These are phyloP conservation scores for Corniculantispora saksenae DNA, from an alignment of 2,329 filamentous ascomycete species.

Conservation along the genomic window DNA sequence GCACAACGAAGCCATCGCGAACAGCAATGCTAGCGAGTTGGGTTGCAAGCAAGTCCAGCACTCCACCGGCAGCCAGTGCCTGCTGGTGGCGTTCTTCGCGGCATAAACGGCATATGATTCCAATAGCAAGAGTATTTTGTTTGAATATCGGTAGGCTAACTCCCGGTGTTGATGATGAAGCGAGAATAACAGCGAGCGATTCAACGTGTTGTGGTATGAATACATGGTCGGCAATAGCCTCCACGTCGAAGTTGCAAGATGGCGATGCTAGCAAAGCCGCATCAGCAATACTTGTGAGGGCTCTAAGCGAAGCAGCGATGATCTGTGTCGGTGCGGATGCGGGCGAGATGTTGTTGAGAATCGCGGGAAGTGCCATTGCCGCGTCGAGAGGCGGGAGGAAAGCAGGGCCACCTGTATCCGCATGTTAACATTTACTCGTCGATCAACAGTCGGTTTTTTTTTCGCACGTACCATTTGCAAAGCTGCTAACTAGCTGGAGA, in stretches of 20 bases:
- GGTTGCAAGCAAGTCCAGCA: conserved; percentile 76
- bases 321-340: conserved; percentile 64
- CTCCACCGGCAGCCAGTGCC: conserved; percentile 68
- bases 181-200: conserved; percentile 65
- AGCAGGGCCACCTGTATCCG: conserved; percentile 67
- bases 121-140: conserved; percentile 62
- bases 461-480: conserved; percentile 70
- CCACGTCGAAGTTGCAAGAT: conserved; percentile 48
- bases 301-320: conserved; percentile 71
- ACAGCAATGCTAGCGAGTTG: conserved; percentile 73
- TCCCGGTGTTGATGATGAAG: conserved; percentile 48
- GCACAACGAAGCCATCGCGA: conserved; percentile 67
- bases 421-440: conserved; percentile 7
- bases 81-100: conserved; percentile 69
- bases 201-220: conserved; percentile 64
- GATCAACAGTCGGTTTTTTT: neutral
- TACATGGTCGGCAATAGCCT: conserved; percentile 61
- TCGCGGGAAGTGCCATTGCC: conserved; percentile 65
- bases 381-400: conserved; percentile 76
- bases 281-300: conserved; percentile 70
- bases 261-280: conserved; percentile 59
- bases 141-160: conserved; percentile 55
- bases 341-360: conserved; percentile 71
- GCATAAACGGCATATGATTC: conserved; percentile 61
- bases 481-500: conserved; percentile 80